Evolutionary conservation across 2,329 filamentous ascomycete species (phyloP).

Genomic region (Paecilomyces fulvus): DNA sequence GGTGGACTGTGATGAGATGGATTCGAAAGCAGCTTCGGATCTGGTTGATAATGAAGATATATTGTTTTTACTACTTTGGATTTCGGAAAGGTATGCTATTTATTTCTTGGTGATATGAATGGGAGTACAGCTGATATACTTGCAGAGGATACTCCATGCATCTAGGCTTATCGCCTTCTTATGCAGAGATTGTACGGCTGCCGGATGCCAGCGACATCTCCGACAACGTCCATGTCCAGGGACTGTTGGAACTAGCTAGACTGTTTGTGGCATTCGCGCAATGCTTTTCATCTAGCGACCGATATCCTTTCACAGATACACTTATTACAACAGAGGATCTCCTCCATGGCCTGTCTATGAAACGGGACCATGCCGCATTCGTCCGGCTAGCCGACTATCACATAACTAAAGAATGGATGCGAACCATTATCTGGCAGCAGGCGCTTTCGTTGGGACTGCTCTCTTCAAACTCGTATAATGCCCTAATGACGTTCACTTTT

Average conservation of each 20-base stretch:
- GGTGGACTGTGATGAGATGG: conserved; percentile 10
- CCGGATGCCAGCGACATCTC: neutral
- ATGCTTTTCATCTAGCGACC: conserved; percentile 5
- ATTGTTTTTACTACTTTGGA: conserved; percentile 20
- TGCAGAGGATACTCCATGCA: conserved; percentile 24
- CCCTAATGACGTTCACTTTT: conserved; percentile 18
- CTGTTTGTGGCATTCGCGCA: conserved; percentile 18
- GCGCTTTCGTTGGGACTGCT: conserved; percentile 17
- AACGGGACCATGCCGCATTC: conserved; percentile 7
- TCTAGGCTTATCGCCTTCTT: conserved; percentile 19
- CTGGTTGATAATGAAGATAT: conserved; percentile 17
- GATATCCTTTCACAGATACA: neutral
- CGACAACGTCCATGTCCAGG: conserved; percentile 13
- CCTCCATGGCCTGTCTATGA: conserved; percentile 11
- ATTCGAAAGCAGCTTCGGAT: neutral
- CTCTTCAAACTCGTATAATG: conserved; percentile 14
- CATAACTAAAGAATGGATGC: conserved; percentile 25
- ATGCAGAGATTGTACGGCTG: conserved; percentile 8
- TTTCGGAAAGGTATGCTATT: conserved; percentile 19
- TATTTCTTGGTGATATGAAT: neutral
- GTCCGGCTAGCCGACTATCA: conserved; percentile 19
- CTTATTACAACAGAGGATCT: conserved; percentile 14
- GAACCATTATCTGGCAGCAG: conserved; percentile 24
- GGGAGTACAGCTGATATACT: neutral
- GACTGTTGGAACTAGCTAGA: conserved; percentile 15